Conservation (phyloP, 2,329 filamentous ascomycete species). For the Scytalidium sp. region DNA sequence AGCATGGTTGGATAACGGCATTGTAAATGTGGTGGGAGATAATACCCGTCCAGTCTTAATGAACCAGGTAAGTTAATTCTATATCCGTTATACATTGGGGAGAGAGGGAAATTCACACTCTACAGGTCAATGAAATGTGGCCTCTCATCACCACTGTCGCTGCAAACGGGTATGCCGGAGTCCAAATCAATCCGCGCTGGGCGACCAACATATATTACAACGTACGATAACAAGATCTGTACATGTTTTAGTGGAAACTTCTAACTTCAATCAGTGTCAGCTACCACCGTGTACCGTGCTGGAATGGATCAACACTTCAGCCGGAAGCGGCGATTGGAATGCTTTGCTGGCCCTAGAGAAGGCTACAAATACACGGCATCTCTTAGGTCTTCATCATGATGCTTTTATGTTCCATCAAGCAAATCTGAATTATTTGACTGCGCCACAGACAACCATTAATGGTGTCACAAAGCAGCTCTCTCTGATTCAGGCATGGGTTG, state of each 20-base stretch:
- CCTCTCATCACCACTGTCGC: constrained; percentile 49
- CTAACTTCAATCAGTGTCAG: constrained; percentile 46
- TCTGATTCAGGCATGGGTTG: constrained; percentile 26
- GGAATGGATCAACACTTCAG: constrained; percentile 60
- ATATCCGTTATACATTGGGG: constrained; percentile 41
- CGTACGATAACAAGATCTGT: too few relatives aligned
- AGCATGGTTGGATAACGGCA: constrained; percentile 58
- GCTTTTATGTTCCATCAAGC: constrained; percentile 53
- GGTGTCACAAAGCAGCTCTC: constrained; percentile 20
- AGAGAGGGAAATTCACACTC: constrained; percentile 35
- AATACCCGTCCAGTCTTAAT: constrained; percentile 55
- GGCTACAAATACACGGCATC: constrained; percentile 51
- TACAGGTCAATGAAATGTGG: constrained; percentile 40
- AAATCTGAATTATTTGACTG: constrained; percentile 52
- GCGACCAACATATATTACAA: constrained; percentile 64
- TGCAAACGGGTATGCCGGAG: constrained; percentile 51
- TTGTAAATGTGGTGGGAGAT: constrained; percentile 59
- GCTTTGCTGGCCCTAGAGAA: constrained; percentile 49
- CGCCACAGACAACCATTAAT: constrained; percentile 24
- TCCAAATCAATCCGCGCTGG: constrained; percentile 57
- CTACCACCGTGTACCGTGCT: constrained; percentile 51
- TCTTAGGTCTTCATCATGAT: constrained; percentile 45
- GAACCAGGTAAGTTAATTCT: constrained; percentile 49
- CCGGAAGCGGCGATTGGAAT: constrained; percentile 49
- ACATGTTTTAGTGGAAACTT: too few relatives aligned